phyloP scores from a whole-genome alignment of 1,139 yeast genomes.

The Lodderomyces margitis region DNA sequence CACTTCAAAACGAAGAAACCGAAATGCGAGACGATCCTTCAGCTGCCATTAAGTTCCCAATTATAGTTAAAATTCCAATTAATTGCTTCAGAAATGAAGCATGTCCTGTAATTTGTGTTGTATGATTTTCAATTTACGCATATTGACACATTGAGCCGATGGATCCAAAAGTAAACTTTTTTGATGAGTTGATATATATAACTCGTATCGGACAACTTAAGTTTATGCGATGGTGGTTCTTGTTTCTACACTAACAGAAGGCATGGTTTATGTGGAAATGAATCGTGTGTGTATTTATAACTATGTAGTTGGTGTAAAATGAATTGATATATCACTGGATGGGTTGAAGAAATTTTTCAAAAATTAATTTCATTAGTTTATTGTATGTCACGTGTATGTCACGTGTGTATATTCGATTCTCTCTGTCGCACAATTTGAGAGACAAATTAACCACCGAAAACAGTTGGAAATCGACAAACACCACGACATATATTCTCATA shows the following conservation, averaged over 20 bases:
- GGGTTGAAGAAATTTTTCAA: background rate
- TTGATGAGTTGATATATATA: slow-evolving; percentile 17
- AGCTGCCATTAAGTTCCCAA: background rate
- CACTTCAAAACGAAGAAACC: background rate
- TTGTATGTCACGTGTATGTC: background rate
- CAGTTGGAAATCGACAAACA: too few relatives aligned
- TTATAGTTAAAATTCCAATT: background rate
- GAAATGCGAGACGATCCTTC: too few relatives aligned
- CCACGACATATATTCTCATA: too few relatives aligned
- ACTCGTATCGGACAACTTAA: slow-evolving; percentile 45
- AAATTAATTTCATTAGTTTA: too few relatives aligned
- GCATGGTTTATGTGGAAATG: background rate
- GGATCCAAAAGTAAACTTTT: slow-evolving; percentile 19
- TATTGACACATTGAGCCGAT: slow-evolving; percentile 54
- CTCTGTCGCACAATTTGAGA: too few relatives aligned
- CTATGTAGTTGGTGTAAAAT: background rate
- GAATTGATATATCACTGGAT: too few relatives aligned
- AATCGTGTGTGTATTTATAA: background rate
- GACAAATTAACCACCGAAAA: too few relatives aligned
- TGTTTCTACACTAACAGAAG: background rate
- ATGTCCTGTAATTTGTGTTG: slow-evolving; percentile 75
- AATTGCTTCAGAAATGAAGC: slow-evolving; percentile 83
- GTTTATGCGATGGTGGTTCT: slow-evolving; percentile 31
- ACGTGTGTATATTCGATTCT: background rate
- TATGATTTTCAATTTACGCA: slow-evolving; percentile 34